Percentiles rank a stretch among this genome's conserved stretches.
These are phyloP conservation scores for Backusella westeae DNA, from an alignment of 192 early-diverging fungal species.

Conservation along the genomic window DNA sequence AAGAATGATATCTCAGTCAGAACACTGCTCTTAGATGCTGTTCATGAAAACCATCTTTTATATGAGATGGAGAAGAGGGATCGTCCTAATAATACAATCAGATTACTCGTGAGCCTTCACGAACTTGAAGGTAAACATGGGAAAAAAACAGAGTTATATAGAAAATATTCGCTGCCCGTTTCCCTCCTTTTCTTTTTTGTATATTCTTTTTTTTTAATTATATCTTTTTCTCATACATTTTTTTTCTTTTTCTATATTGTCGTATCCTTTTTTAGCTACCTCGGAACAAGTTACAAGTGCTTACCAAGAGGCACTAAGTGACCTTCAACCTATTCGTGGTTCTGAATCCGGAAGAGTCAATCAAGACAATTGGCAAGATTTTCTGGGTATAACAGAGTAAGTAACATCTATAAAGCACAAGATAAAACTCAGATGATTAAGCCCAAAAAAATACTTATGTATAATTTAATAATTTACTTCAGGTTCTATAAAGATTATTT, in stretches of 20 bases:
- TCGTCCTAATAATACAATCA: slow-evolving; percentile 13
- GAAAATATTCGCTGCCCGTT: not conserved
- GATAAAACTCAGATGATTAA: not conserved
- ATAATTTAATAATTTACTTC: not conserved
- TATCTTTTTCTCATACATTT: not conserved
- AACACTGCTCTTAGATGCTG: not conserved
- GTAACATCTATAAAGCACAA: slow-evolving; percentile 6
- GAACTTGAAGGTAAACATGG: slow-evolving; percentile 20
- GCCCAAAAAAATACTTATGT: not conserved
- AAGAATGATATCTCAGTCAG: slow-evolving; percentile 2
- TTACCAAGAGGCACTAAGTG: not conserved
- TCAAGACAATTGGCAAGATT: slow-evolving; percentile 20
- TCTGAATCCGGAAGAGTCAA: not conserved
- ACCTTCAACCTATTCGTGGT: not conserved
- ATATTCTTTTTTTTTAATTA: not conserved
- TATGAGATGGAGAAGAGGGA: slow-evolving; percentile 17
- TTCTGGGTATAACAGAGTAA: slow-evolving; percentile 14
- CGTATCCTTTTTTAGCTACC: slow-evolving; percentile 3
- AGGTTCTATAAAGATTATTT: slow-evolving; percentile 21
- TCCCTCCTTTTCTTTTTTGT: not conserved
- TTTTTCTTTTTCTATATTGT: not conserved
- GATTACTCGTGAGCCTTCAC: slow-evolving; percentile 14
- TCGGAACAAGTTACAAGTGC: slow-evolving; percentile 7
- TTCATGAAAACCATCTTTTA: slow-evolving; percentile 10
- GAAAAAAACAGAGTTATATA: not conserved